Evolutionary conservation across 2,329 filamentous ascomycete genomes (phyloP), one percentile per base, ranked within the genome.

Genomic region (Aspergillus thermomutatus): DNA sequence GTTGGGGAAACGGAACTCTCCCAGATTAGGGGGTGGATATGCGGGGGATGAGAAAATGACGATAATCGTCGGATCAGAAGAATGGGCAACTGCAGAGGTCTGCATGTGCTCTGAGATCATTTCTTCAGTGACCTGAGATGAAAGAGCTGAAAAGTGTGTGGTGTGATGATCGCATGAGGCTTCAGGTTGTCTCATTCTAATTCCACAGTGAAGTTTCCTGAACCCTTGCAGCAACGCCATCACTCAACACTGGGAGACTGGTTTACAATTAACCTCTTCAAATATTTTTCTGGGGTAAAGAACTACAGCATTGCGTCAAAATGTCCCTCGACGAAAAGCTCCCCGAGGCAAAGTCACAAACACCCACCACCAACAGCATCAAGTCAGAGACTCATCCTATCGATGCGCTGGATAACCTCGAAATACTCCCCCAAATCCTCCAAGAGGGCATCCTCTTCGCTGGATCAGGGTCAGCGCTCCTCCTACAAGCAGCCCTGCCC

Each of bases 381-480:
- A 45, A 45, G 56, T 51, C 23, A 27, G 60, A 63, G 21, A 55
- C 60, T 7, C 61, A 64, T 37, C 64, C 64, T 23, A 62, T 71
- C 2, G 64, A 71, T 25, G 64, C 64, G 37, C 67, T 73, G 8
- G 67, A 71, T 10, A 64, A 71, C 27, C 62, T 73, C 40, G 66
- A 72, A 46, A 66, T 72, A 34, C 64, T 73, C 5, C 72, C 72
- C 7, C 68, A 72, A 26, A 73, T 74, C 31, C 66, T 73, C 1
- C 65, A 66, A 50, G 71, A 74, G 52, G 72, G 72, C 3, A 72
- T 73, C 26, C 54, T 73, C 47, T 70, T 74, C 49, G 68, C 70
- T 0, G 72, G 70, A n/a, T 66, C 68, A 0, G 71, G 70, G 2
- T 68, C 71, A 8, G 67, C 71, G 2, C 61, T 74, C 3, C 64